A percentile compares a stretch with the other conserved stretches of the same genome.
These are phyloP conservation scores for Fusarium torreyae DNA, from an alignment of 2,329 filamentous ascomycete species.

Conservation along the genomic window DNA sequence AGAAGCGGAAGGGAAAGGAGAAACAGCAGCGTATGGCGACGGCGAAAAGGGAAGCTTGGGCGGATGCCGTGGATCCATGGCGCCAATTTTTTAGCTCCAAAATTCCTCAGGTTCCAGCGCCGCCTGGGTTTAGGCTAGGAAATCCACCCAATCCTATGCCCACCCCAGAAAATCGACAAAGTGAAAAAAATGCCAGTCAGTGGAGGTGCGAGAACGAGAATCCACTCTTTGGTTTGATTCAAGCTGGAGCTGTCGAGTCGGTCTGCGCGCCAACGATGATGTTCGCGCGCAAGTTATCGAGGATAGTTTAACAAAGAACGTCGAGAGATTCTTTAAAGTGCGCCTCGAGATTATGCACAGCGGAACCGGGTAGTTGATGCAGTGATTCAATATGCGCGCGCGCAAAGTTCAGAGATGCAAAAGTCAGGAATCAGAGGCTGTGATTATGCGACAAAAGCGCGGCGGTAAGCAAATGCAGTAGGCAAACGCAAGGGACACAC, in stretches of 20 bases:
- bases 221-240: slow-evolving; percentile 22
- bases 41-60: slow-evolving; percentile 54
- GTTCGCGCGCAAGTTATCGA: not conserved
- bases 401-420: slow-evolving; percentile 7
- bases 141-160: slow-evolving; percentile 44
- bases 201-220: slow-evolving; percentile 1
- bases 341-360: not conserved
- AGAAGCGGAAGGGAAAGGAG: slow-evolving; percentile 51
- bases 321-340: not conserved
- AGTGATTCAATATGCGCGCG: slow-evolving; percentile 10
- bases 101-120: slow-evolving; percentile 44
- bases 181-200: slow-evolving; percentile 38
- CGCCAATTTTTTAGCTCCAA: slow-evolving; percentile 56
- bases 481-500: slow-evolving; percentile 30
- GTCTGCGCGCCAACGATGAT: slow-evolving; percentile 13
- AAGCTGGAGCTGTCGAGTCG: slow-evolving; percentile 6
- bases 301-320: not conserved
- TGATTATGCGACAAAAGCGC: slow-evolving; percentile 27
- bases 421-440: slow-evolving; percentile 1
- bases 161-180: slow-evolving; percentile 49
- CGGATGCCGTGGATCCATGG: slow-evolving; percentile 53
- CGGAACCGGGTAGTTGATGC: not conserved
- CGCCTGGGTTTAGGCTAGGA: not conserved
- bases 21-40: slow-evolving; percentile 51
- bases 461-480: slow-evolving; percentile 18